Conservation (phyloP, 352 stramenopile species). For the Globisporangium abappressorium region DNA sequence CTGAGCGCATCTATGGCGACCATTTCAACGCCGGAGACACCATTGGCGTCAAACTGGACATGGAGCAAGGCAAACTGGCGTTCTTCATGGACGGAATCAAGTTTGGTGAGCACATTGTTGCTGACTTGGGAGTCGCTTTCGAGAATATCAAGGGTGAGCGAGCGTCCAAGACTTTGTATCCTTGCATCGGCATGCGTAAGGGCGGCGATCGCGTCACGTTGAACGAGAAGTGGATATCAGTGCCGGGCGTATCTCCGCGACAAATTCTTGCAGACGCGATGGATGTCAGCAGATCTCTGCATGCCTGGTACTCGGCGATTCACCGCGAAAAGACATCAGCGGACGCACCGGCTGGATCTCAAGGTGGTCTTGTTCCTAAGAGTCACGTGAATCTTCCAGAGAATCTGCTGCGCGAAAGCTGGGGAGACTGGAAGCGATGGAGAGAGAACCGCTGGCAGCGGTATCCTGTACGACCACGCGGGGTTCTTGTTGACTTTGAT, state of each 20-base stretch:
- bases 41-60: constrained; percentile 98
- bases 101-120: constrained; percentile 98
- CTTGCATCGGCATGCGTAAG: constrained; percentile 96
- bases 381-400: constrained; percentile 47
- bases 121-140: constrained; percentile 96
- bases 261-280: constrained; percentile 84
- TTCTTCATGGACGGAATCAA: constrained; percentile 99
- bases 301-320: constrained; percentile 72
- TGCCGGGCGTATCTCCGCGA: constrained; percentile 68
- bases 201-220: constrained; percentile 94
- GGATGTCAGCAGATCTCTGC: constrained; percentile 88
- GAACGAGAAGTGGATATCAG: constrained; percentile 92
- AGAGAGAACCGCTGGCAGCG: constrained; percentile 78
- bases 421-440: constrained; percentile 85
- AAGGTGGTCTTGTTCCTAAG: constrained; percentile 8
- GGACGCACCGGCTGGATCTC: constrained; percentile 6
- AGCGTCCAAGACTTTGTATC: constrained; percentile 90
- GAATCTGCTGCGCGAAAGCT: constrained; percentile 66
- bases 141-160: constrained; percentile 90
- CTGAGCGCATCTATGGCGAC: constrained; percentile 88
- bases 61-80: constrained; percentile 95
- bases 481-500: constrained; percentile 94
- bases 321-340: constrained; percentile 27
- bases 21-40: constrained; percentile 94
- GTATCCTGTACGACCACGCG: constrained; percentile 72